A percentile compares a stretch with the other conserved stretches of the same genome.
Conservation (phyloP, 495 filamentous ascomycete genomes). For the Lichina pygmaea region DNA sequence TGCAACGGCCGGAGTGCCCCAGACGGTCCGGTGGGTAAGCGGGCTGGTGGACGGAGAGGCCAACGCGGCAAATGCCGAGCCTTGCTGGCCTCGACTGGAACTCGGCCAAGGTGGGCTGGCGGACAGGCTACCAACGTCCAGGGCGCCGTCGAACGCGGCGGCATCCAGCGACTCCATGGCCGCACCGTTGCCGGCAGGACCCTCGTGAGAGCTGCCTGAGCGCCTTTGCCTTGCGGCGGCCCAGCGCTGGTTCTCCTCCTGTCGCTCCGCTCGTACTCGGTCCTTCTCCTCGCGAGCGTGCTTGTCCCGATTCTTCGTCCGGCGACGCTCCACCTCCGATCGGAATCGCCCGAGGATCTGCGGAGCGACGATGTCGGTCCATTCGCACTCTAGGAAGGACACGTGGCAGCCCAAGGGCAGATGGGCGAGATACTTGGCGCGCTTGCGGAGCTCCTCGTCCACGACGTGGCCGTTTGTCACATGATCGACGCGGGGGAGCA, state of each 20-base stretch:
- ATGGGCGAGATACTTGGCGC: slow-evolving; percentile 75
- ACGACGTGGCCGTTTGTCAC: slow-evolving; percentile 77
- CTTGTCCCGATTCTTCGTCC: slow-evolving; percentile 65
- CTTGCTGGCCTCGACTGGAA: slow-evolving; percentile 13
- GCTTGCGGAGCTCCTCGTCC: slow-evolving; percentile 66
- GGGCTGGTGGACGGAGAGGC: slow-evolving; percentile 59
- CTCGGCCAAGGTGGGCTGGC: slow-evolving; percentile 30
- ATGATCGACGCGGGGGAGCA: slow-evolving; percentile 75
- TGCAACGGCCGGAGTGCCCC: slow-evolving; percentile 48
- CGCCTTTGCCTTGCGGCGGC: slow-evolving; percentile 11
- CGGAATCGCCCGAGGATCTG: slow-evolving; percentile 51
- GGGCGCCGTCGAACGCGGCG: slow-evolving; percentile 11
- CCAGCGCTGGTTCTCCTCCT: slow-evolving; percentile 29
- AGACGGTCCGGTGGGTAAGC: slow-evolving; percentile 47
- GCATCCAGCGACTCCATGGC: slow-evolving; percentile 2
- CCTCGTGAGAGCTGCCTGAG: slow-evolving; percentile 7
- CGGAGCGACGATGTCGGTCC: slow-evolving; percentile 64
- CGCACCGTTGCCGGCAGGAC: background rate
- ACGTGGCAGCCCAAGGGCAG: slow-evolving; percentile 84
- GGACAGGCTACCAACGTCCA: slow-evolving; percentile 18
- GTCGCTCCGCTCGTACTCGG: slow-evolving; percentile 58
- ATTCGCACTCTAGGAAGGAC: slow-evolving; percentile 85
- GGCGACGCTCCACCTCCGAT: slow-evolving; percentile 47
- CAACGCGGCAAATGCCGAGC: slow-evolving; percentile 32
- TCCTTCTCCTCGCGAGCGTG: slow-evolving; percentile 76